Conservation (phyloP, 495 filamentous ascomycete genomes). For the Penicillium waksmanii region DNA sequence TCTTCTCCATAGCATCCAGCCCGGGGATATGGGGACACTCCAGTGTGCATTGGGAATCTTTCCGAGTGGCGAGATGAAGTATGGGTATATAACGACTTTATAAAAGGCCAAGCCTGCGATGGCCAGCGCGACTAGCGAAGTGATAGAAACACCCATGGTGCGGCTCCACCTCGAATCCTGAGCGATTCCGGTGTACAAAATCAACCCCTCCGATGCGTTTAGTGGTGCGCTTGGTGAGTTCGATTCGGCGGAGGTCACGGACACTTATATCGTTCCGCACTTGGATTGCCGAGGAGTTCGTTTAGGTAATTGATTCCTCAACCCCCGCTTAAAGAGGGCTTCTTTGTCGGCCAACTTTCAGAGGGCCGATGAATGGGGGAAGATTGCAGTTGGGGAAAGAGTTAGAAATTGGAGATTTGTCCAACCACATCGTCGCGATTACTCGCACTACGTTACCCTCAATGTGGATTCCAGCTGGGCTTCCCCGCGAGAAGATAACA, state of each 20-base stretch:
- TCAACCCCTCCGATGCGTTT: too few species aligned
- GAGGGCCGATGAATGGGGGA: conserved; percentile 1
- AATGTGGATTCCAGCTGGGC: not conserved
- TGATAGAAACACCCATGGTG: conserved; percentile 36
- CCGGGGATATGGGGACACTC: conserved; percentile 62
- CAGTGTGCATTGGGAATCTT: conserved; percentile 73
- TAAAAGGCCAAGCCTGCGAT: conserved; percentile 42
- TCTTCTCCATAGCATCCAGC: conserved; percentile 71
- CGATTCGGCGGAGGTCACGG: conserved; percentile 7
- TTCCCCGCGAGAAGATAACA: conserved; percentile 7
- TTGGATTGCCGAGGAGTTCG: conserved; percentile 4
- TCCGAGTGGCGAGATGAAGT: conserved; percentile 67
- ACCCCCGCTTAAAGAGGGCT: conserved; percentile 18
- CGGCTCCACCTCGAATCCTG: not conserved
- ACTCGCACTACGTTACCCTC: conserved; percentile 4
- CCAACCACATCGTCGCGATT: conserved; percentile 19
- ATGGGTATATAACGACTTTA: conserved; percentile 62
- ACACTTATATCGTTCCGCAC: conserved; percentile 15
- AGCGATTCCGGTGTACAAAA: too few species aligned
- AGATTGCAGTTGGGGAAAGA: not conserved
- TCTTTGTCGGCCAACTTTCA: conserved; percentile 2
- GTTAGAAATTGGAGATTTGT: not conserved
- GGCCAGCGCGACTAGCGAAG: conserved; percentile 19
- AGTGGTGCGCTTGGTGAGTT: not conserved
- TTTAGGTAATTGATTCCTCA: conserved; percentile 23